A percentile compares a stretch with the other conserved stretches of the same genome.
Conservation (phyloP, 768 basidiomycete genomes). For the Rhizopogon vinicolor region DNA sequence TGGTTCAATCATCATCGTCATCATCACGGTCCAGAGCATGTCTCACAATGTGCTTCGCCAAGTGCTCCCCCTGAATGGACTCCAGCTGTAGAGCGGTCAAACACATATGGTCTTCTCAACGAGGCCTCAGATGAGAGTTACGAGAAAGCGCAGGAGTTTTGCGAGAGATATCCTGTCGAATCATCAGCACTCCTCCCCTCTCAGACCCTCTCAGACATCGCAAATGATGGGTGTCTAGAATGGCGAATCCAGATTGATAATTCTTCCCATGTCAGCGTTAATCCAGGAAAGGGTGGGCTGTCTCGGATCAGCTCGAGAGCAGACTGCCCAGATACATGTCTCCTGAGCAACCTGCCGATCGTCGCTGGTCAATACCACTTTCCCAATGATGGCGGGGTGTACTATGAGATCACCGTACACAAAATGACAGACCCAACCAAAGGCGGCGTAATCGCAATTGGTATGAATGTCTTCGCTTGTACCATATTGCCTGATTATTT, state of each 20-base stretch:
- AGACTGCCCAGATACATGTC: conserved; percentile 44
- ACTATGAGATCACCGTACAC: conserved; percentile 57
- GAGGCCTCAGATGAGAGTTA: conserved; percentile 59
- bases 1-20: not conserved
- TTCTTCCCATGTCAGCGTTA: conserved; percentile 43
- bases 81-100: conserved; percentile 50
- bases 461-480: conserved; percentile 26
- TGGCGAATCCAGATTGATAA: conserved; percentile 48
- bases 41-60: not conserved
- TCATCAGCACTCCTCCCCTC: conserved; percentile 48
- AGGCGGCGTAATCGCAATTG: conserved; percentile 54
- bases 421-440: conserved; percentile 32
- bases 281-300: conserved; percentile 24
- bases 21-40: not conserved
- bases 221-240: conserved; percentile 38
- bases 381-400: conserved; percentile 50
- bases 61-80: conserved; percentile 49
- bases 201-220: conserved; percentile 47
- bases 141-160: conserved; percentile 47
- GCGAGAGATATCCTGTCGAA: conserved; percentile 33
- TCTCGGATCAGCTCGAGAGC: conserved; percentile 37
- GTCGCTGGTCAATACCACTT: conserved; percentile 56
- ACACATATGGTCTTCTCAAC: conserved; percentile 42
- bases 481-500: not conserved
- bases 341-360: conserved; percentile 59